Evolutionary conservation across 73 alveolate species (phyloP), one percentile per base, ranked within the genome.

Genomic region (Breviolum minutum): DNA sequence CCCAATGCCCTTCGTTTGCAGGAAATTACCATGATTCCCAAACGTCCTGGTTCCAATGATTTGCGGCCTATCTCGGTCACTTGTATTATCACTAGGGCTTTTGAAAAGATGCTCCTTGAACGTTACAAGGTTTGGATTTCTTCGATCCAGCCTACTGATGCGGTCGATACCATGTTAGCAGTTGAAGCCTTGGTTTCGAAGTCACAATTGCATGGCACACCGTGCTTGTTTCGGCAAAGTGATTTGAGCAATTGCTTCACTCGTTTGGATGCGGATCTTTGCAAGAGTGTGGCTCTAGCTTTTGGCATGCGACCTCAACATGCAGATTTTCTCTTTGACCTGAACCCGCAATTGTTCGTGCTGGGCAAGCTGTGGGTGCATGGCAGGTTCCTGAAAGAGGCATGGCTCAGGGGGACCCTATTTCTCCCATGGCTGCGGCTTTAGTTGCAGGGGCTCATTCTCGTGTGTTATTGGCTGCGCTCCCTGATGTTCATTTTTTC

Each of bases 321-420:
- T 40, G 93, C 93, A 1, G 93, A 48, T 24, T 27, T 84, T 12
- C 8, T 84, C 30, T 84, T 84, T 29, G 77, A 66, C 54, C 40
- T 84, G n/a, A 84, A 84, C 93, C 93, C 13, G 93, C 93, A 48
- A 61, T 84, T 26, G 77, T 84, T 24, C 32, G 93, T 48, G 60
- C 93, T 12, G 93, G 93, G 8, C 62, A 73, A 5, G 93, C 60
- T 7, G 93, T 66, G 7, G 93, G 93, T 11, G 62, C 8, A 7
- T 84, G 93, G 93, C 66, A 60, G 26, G 12, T 48, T 60, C 93
- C 93, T 27, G 60, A 10, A 54, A 63, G 93, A 29, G 93, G 93
- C 24, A 26, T 84, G 63, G 93, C 93, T 5, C 93, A 84, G 93
- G 93, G 93, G 6, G 93, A 84, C 24, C 93, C 93, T n/a, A 29